phyloP scores from a whole-genome alignment of 768 basidiomycete species.

The Panaeolus cyanescens region DNA sequence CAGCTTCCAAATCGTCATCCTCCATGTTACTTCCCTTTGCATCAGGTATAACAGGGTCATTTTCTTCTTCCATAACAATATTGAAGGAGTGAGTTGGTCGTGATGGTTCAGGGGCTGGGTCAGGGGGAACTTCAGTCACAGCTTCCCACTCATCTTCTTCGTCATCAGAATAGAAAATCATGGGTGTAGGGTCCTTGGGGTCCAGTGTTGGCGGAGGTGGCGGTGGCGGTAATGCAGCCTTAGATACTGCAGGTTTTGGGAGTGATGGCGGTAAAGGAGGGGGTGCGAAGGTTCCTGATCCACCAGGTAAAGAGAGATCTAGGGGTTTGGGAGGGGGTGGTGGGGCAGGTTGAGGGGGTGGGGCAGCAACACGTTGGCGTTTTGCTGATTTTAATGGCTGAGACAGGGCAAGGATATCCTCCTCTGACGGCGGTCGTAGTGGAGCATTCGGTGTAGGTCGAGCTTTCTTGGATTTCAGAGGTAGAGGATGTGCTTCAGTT shows the following conservation, averaged over 20 bases:
- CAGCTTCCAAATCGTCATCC: slow-evolving; percentile 35
- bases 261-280: slow-evolving; percentile 16
- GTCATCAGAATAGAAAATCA: slow-evolving; percentile 1
- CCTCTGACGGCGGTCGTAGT: not conserved
- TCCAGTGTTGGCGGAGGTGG: slow-evolving; percentile 15
- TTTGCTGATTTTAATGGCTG: not conserved
- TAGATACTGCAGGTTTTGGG: slow-evolving; percentile 4
- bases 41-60: slow-evolving; percentile 29
- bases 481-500: slow-evolving; percentile 13
- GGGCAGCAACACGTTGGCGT: slow-evolving; percentile 14
- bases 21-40: slow-evolving; percentile 41
- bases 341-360: slow-evolving; percentile 15
- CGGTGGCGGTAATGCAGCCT: slow-evolving; percentile 21
- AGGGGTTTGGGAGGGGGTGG: slow-evolving; percentile 14
- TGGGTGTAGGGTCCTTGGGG: slow-evolving; percentile 17
- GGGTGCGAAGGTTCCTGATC: slow-evolving; percentile 23
- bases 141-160: slow-evolving; percentile 54
- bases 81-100: slow-evolving; percentile 12
- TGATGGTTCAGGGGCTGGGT: not conserved
- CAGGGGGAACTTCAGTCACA: slow-evolving; percentile 23
- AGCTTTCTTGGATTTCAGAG: slow-evolving; percentile 11
- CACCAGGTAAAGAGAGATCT: slow-evolving; percentile 41
- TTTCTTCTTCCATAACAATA: slow-evolving; percentile 27
- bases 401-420: not conserved
- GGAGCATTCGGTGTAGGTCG: not conserved